phyloP scores from a whole-genome alignment of 305 asterid species.

The Fraxinus angustifolia region DNA sequence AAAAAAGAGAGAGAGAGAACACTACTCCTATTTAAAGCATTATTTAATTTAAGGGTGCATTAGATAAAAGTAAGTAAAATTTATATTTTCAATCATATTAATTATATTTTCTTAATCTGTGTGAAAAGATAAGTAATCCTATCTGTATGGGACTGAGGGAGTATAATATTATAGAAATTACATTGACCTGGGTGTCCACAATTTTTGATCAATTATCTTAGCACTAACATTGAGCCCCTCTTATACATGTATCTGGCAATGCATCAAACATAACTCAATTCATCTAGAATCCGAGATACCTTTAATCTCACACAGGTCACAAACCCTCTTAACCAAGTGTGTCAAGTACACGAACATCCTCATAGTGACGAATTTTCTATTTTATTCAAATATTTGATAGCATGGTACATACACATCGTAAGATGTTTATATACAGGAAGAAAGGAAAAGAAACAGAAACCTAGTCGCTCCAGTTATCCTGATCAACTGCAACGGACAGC shows the following conservation, averaged over 20 bases:
- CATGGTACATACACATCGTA: background rate
- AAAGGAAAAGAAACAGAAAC: constrained; percentile 11
- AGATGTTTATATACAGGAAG: constrained; percentile 6
- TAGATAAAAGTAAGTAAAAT: no score
- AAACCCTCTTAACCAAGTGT: background rate
- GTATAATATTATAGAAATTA: no score
- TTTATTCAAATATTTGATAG: background rate
- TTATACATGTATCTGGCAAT: background rate
- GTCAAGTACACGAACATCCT: background rate
- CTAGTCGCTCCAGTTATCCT: constrained; percentile 92
- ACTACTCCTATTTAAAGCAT: no score
- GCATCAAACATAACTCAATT: background rate
- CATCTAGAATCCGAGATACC: background rate
- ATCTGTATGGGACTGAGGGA: no score
- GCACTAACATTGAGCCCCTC: background rate
- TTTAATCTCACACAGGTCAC: background rate
- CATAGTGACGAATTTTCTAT: background rate
- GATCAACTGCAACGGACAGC: constrained; percentile 42
- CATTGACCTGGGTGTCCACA: no score
- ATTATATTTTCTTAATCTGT: no score
- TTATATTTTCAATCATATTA: no score
- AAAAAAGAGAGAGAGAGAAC: no score
- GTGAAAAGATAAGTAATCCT: no score
- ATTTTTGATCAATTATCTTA: background rate
- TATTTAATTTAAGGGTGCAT: no score